Base-by-base conservation (phyloP, 352 stramenopile species). In the Peronospora farinosa region DNA sequence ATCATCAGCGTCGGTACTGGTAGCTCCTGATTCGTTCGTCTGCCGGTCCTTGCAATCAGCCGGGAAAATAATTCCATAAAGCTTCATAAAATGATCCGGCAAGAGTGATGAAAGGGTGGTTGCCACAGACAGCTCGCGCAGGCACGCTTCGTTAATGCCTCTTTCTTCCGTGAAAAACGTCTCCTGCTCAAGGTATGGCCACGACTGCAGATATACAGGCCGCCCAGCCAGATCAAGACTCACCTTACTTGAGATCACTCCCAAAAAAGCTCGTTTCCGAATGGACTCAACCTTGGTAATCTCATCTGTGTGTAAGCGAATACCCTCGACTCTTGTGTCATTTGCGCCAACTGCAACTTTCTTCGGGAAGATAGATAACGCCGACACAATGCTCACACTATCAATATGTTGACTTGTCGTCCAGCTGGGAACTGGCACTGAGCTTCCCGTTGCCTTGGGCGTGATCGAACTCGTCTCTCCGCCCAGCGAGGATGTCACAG, bases 1-100 rank as follows among this genome's bases (percentile, higher is more conserved):
- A 23, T 73, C 67, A 21, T 78, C 69, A 13, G 38, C 59, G 35
- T 71, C 47, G 39, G 42, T 51, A n/a, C 28, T 36, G n/a, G 19
- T 5, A 36, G 25, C 38, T 15, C 21, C 47, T 15, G 44, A 10
- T n/a, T 66, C 47, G 9, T 51, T 62, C 15, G 27, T 10, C 30
- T 60, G 51, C 15, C 46, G 52, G 7, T 67, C 54, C 28, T 69
- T 77, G 13, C 54, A 65, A 45, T 74, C 58, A 25, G 67, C 60
- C 17, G 83, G 83, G 36, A 92, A 94, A 16, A 94, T 59, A 54
- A 94, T 73, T 7, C 78, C 83, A 21, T 72, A 21, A 0, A 88
- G 51, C 15, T 69, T 67, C 41, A 89, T 61, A 54, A 94, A 90
- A 4, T 57, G 66, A 19, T 69, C 47, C 1, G 83, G 71, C 0